phyloP scores from a whole-genome alignment of 192 early-diverging fungal genomes.

The Dissophora globulifera region DNA sequence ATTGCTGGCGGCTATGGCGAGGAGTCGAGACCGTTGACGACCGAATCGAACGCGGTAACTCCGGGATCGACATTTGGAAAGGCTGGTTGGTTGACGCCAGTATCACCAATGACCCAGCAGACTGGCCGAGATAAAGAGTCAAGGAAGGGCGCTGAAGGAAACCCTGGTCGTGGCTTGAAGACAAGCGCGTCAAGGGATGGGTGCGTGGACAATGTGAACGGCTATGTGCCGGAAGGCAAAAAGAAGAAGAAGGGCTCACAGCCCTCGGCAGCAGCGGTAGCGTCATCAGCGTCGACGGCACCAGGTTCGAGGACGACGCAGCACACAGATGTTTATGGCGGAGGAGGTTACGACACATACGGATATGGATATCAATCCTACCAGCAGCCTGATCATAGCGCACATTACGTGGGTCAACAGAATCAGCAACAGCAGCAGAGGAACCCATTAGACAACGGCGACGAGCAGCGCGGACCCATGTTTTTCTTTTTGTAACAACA shows the following conservation, averaged over 20 bases:
- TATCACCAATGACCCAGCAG: not conserved
- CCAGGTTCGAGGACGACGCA: not conserved
- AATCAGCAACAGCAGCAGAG: conserved; percentile 12
- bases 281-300: not conserved
- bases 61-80: conserved; percentile 37
- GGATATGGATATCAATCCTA: conserved; percentile 52
- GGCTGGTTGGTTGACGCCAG: conserved; percentile 24
- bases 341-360: conserved; percentile 18
- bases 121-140: not conserved
- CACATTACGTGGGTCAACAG: not conserved
- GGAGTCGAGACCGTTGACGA: conserved; percentile 36
- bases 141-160: not conserved
- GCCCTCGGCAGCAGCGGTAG: conserved; percentile 3
- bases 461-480: conserved; percentile 48
- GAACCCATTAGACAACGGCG: not conserved
- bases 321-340: conserved; percentile 1
- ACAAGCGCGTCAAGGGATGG: conserved; percentile 24
- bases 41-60: conserved; percentile 17
- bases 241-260: conserved; percentile 19
- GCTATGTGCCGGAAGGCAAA: conserved; percentile 30
- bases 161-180: not conserved
- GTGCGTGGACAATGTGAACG: conserved; percentile 46
- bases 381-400: conserved; percentile 13
- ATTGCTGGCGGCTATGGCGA: not conserved
- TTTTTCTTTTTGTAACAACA: conserved; percentile 50